Percentiles rank a stretch among this genome's conserved stretches.
Conservation (phyloP, 768 basidiomycete species). For the Botryobasidium botryosum region DNA sequence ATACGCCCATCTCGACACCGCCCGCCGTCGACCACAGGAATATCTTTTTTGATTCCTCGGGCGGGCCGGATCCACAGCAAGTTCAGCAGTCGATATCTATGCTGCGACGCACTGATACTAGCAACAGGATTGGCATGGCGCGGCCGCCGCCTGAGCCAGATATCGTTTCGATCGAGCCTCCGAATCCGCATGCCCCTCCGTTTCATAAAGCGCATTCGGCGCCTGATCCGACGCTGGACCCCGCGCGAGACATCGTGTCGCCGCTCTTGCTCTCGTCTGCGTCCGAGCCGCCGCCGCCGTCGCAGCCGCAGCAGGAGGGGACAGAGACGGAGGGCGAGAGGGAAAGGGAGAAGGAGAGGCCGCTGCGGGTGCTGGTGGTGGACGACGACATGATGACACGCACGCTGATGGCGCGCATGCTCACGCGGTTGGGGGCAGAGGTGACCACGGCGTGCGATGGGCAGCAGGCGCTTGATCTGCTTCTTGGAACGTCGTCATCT, state of each 20-base stretch:
- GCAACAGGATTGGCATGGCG: no score
- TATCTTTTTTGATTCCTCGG: neutral
- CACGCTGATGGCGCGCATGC: constrained; percentile 18
- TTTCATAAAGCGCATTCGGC: neutral
- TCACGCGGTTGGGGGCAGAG: constrained; percentile 16
- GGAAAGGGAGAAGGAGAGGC: no score
- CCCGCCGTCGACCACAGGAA: neutral
- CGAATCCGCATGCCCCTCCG: neutral
- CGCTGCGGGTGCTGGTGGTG: no score
- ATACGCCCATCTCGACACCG: neutral
- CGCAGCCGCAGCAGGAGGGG: no score
- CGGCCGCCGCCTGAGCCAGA: neutral
- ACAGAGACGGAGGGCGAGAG: no score
- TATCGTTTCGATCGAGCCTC: neutral
- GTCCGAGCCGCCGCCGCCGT: no score
- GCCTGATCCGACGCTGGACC: neutral
- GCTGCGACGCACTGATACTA: no score
- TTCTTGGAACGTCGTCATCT: no score
- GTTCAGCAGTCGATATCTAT: no score
- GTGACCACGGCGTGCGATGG: constrained; percentile 18
- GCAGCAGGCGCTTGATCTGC: constrained; percentile 15
- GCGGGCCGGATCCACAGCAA: neutral
- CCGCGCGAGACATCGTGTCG: neutral
- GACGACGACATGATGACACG: constrained; percentile 20
- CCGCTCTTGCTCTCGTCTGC: no score